Evolutionary conservation across 805 yeast genomes (phyloP).

Genomic region (Ogataea parapolymorpha): DNA sequence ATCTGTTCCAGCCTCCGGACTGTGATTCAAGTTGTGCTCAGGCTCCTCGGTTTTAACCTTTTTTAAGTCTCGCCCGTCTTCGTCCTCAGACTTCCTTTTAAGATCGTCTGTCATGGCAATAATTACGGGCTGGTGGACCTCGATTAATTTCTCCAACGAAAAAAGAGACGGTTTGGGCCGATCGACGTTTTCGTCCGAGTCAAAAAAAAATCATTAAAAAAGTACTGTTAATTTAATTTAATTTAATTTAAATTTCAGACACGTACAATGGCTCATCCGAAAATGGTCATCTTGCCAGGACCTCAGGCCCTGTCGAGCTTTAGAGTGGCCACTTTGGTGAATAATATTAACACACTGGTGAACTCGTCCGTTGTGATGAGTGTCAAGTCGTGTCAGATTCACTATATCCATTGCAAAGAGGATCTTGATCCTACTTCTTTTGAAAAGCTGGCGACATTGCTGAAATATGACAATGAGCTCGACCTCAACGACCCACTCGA

Average conservation of each 20-base stretch:
- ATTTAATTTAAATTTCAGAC: slow-evolving; percentile 1
- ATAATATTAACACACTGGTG: slow-evolving; percentile 70
- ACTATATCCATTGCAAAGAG: slow-evolving; percentile 66
- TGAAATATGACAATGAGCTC: slow-evolving; percentile 70
- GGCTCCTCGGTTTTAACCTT: slow-evolving; percentile 4
- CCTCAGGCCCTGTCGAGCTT: slow-evolving; percentile 87
- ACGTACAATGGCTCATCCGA: slow-evolving; percentile 13
- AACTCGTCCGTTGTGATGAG: slow-evolving; percentile 64
- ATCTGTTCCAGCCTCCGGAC: slow-evolving; percentile 21
- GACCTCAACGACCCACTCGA: slow-evolving; percentile 44
- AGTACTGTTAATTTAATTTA: slow-evolving; percentile 1
- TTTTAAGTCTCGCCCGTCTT: slow-evolving; percentile 1
- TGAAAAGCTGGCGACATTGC: slow-evolving; percentile 53
- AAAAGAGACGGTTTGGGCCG: slow-evolving; percentile 1
- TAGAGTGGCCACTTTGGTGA: slow-evolving; percentile 69
- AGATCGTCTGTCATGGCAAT: slow-evolving; percentile 8
- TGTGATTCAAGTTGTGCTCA: slow-evolving; percentile 17
- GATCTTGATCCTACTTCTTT: slow-evolving; percentile 39
- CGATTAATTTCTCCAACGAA: background rate
- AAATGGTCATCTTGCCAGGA: slow-evolving; percentile 66
- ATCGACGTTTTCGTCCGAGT: slow-evolving; percentile 2
- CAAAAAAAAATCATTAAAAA: background rate
- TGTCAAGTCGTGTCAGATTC: slow-evolving; percentile 73
- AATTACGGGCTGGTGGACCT: background rate
- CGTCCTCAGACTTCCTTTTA: slow-evolving; percentile 9